Evolutionary conservation across 352 stramenopile genomes (phyloP), one percentile per base, ranked within the genome.

Genomic region (Phytophthora megakarya): DNA sequence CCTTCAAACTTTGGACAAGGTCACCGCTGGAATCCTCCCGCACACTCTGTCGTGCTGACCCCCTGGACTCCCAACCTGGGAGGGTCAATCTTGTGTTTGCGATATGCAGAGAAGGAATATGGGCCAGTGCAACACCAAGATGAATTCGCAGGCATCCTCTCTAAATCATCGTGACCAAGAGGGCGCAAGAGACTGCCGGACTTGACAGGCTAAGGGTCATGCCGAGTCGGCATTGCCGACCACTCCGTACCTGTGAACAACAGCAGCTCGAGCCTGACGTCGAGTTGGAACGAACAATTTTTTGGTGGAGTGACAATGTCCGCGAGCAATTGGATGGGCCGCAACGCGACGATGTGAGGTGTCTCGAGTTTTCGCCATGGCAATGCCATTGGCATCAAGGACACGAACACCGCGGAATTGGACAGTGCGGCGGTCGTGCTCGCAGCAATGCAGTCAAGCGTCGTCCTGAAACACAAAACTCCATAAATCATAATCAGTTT

Each of bases 341-440:
- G 21, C 61, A n/a, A 69, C 28, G 15, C 35, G 37, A 53, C 52
- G 52, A 64, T 51, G 47, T 1, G 39, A 49, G 8, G 42, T 45
- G 30, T 32, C 19, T 23, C 13, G 22, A 19, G 25, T 30, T 3
- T n/a, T 33, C 16, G 22, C 8, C 43, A 51, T 21, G 13, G 58
- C 38, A 18, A n/a, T n/a, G n/a, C n/a, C n/a, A n/a, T n/a, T n/a
- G n/a, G n/a, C n/a, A n/a, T n/a, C 40, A 67, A 35, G 16, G 35
- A 68, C 28, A 51, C 16, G 45, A 43, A 59, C 32, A 44, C 26
- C 35, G 51, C 23, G 13, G 42, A 50, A 61, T 58, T 64, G 64
- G 64, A 67, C 56, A 72, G 64, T 67, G 49, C 57, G 30, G 43
- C 32, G 23, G 18, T 49, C 48, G 56, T 67, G 37, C 52, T 32